These are phyloP conservation scores for Cryptococcus amylolentus DNA, from an alignment of 1,284 basidiomycete species.

Conservation along the genomic window DNA sequence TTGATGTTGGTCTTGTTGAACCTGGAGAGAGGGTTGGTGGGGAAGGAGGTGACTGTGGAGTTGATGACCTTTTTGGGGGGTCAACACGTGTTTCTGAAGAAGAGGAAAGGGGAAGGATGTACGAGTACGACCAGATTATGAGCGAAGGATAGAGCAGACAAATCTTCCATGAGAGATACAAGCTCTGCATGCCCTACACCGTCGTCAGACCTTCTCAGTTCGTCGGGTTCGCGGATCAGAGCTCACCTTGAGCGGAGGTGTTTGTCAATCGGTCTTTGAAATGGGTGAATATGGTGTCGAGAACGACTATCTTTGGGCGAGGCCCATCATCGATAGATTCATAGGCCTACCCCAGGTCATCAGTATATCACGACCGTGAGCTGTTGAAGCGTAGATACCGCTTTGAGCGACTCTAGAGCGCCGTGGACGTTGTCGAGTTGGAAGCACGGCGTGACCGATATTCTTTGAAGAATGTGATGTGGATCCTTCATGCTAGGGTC, in stretches of 20 bases:
- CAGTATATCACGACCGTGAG: too few relatives aligned
- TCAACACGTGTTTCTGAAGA: neutral
- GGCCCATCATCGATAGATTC: neutral
- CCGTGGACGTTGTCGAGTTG: slow-evolving; percentile 24
- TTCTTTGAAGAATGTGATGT: slow-evolving; percentile 22
- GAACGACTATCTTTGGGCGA: slow-evolving; percentile 27
- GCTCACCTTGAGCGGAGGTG: slow-evolving; percentile 40
- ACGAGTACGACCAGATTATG: slow-evolving; percentile 31
- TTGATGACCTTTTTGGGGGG: slow-evolving; percentile 33
- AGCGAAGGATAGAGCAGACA: slow-evolving; percentile 32
- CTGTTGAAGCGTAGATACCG: neutral
- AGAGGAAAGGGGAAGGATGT: slow-evolving; percentile 1
- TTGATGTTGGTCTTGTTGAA: slow-evolving; percentile 44
- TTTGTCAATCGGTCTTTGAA: slow-evolving; percentile 40
- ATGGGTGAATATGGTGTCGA: slow-evolving; percentile 39
- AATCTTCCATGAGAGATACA: slow-evolving; percentile 40
- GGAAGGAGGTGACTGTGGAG: slow-evolving; percentile 26
- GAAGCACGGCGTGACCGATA: slow-evolving; percentile 35
- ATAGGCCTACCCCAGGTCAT: too few relatives aligned
- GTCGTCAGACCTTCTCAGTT: neutral
- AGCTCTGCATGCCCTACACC: slow-evolving; percentile 42
- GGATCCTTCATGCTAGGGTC: too few relatives aligned
- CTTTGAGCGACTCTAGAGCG: neutral
- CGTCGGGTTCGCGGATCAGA: too few relatives aligned
- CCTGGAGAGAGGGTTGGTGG: slow-evolving; percentile 34